Conservation (phyloP, 176 grass and related monocot species). For the Metroxylon sagu region DNA sequence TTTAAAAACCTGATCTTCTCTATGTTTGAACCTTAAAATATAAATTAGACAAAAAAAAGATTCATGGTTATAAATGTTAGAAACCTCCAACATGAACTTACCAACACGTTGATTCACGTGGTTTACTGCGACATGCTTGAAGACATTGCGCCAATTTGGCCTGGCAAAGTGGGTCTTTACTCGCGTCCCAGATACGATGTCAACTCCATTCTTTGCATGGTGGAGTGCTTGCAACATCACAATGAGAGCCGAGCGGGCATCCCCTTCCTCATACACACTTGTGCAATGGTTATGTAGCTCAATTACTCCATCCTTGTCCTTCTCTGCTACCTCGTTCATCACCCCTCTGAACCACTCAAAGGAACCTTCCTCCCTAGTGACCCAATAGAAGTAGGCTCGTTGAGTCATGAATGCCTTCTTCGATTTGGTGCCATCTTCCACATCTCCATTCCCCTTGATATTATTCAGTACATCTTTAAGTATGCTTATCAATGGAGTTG, state of each 20-base stretch:
- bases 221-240: constrained; percentile 89
- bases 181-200: constrained; percentile 74
- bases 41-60: too few relatives aligned
- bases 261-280: constrained; percentile 79
- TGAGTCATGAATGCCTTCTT: constrained; percentile 48
- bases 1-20: too few relatives aligned
- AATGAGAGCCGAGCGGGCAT: constrained; percentile 72
- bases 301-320: constrained; percentile 43
- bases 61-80: too few relatives aligned
- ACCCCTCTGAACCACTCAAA: constrained; percentile 97
- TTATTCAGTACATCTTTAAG: constrained; percentile 93
- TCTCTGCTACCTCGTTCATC: constrained; percentile 91
- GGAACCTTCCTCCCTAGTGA: constrained; percentile 69
- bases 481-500: constrained; percentile 87
- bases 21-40: too few relatives aligned
- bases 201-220: constrained; percentile 86
- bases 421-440: background rate
- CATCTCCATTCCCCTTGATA: constrained; percentile 20
- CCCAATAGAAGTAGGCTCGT: constrained; percentile 94
- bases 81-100: background rate
- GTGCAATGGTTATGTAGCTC: constrained; percentile 99
- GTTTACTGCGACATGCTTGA: constrained; percentile 61
- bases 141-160: constrained; percentile 69
- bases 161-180: constrained; percentile 80
- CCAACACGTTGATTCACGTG: constrained; percentile 60